A percentile compares a stretch with the other conserved stretches of the same genome.
Evolutionary conservation across 345 rosid genomes (phyloP).

Genomic region (Mangifera indica): DNA sequence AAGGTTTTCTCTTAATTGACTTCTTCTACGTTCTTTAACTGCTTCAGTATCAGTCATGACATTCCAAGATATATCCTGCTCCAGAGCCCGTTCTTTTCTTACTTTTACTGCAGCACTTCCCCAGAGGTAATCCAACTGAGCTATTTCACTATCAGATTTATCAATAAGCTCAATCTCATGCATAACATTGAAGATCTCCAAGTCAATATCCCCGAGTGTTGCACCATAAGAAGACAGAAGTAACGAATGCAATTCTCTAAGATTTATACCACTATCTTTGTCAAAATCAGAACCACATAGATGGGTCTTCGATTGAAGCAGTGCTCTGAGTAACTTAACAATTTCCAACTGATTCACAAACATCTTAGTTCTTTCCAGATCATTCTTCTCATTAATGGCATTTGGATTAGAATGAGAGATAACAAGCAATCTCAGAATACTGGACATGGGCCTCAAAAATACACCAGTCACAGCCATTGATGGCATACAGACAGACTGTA

Average conservation of each 20-base stretch:
- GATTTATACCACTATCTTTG: constrained; percentile 58
- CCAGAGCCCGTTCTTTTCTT: constrained; percentile 49
- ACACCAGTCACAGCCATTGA: constrained; percentile 48
- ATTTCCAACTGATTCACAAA: constrained; percentile 54
- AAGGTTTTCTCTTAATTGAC: constrained; percentile 75
- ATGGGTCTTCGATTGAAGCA: constrained; percentile 36
- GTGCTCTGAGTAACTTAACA: constrained; percentile 63
- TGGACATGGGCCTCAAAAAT: constrained; percentile 62
- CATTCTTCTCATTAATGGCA: constrained; percentile 24
- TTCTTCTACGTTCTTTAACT: constrained; percentile 47
- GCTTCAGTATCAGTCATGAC: constrained; percentile 39
- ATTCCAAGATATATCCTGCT: constrained; percentile 38
- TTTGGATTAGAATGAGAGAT: constrained; percentile 32
- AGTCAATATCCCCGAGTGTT: constrained; percentile 65
- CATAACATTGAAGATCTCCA: constrained; percentile 67
- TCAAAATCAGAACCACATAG: constrained; percentile 31
- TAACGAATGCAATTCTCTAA: constrained; percentile 57
- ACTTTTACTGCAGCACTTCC: constrained; percentile 64
- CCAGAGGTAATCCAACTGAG: constrained; percentile 69
- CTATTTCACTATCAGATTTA: constrained; percentile 32
- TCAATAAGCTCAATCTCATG: constrained; percentile 55
- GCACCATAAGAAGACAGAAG: constrained; percentile 92
- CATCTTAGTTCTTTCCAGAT: constrained; percentile 31
- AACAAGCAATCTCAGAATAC: constrained; percentile 61
- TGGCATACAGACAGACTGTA: constrained; percentile 41